Percentiles rank a stretch among this genome's conserved stretches.
Conservation (phyloP, 2,329 filamentous ascomycete genomes). For the Epichloe sylvatica region DNA sequence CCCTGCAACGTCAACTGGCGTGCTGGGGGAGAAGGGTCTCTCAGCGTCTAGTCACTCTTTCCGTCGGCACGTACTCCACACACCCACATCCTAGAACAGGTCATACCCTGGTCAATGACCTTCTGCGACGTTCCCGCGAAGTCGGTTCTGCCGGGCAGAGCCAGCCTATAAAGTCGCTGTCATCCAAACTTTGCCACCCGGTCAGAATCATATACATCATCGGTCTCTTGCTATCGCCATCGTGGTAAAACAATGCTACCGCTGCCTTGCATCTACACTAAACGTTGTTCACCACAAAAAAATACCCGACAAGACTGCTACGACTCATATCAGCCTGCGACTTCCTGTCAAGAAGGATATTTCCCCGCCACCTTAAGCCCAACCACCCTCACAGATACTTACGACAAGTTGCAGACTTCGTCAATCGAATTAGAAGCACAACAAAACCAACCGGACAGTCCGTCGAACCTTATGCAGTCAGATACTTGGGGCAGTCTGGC, state of each 20-base stretch:
- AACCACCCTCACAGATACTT: not conserved
- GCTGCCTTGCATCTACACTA: not conserved
- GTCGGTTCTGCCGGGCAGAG: slow-evolving; percentile 4
- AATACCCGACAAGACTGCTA: not conserved
- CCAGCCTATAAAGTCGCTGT: slow-evolving; percentile 5
- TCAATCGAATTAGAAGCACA: not conserved
- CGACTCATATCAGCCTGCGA: not conserved
- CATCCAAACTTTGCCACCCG: slow-evolving; percentile 4
- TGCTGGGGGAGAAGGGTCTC: not conserved
- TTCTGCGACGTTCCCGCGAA: slow-evolving; percentile 7
- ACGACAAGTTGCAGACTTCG: not conserved
- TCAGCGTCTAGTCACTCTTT: not conserved
- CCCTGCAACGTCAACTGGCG: not conserved
- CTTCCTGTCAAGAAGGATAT: not conserved
- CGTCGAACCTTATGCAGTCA: slow-evolving; percentile 25
- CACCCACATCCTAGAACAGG: not conserved
- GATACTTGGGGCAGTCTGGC: slow-evolving; percentile 26
- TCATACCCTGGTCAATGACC: slow-evolving; percentile 5
- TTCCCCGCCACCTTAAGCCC: not conserved
- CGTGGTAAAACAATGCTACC: not conserved
- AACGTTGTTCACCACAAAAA: not conserved
- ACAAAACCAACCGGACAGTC: not conserved
- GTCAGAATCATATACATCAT: not conserved
- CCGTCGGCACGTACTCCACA: not conserved
- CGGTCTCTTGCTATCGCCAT: not conserved